phyloP scores from a whole-genome alignment of 257 asterid genomes.

The Solanum sitiens region DNA sequence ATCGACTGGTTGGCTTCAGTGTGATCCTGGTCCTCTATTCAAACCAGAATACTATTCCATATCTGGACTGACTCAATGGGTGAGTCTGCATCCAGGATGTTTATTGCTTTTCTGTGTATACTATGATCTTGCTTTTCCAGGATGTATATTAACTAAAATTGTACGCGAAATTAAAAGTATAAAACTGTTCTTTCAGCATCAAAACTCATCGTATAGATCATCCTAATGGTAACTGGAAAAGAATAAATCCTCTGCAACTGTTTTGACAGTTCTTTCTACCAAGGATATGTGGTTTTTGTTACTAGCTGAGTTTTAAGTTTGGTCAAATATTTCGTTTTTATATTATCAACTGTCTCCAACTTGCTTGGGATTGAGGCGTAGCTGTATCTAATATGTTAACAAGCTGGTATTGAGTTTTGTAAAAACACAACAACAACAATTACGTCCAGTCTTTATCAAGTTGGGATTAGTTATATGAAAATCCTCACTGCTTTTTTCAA shows the following conservation, averaged over 20 bases:
- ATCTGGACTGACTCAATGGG: slow-evolving; percentile 75
- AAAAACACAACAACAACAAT: background rate
- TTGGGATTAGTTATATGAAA: background rate
- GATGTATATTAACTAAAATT: background rate
- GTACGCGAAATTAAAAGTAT: background rate
- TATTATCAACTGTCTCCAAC: background rate
- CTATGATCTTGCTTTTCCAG: background rate
- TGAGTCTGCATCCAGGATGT: slow-evolving; percentile 11
- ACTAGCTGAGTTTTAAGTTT: background rate
- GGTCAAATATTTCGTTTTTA: background rate
- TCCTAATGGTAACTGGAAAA: background rate
- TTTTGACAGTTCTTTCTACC: background rate
- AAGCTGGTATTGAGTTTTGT: background rate
- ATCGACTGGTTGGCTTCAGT: slow-evolving; percentile 92
- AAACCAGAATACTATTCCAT: slow-evolving; percentile 60
- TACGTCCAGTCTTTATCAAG: background rate
- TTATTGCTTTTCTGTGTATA: background rate
- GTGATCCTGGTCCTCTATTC: slow-evolving; percentile 84
- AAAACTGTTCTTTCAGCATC: background rate
- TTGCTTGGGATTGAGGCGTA: background rate
- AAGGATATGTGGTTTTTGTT: background rate
- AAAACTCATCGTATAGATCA: background rate
- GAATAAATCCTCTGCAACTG: background rate
- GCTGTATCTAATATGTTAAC: background rate
- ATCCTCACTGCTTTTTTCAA: background rate